Percentiles rank a stretch among this genome's conserved stretches.
Conservation (phyloP, 2,329 filamentous ascomycete genomes). For the Rosellinia necatrix region DNA sequence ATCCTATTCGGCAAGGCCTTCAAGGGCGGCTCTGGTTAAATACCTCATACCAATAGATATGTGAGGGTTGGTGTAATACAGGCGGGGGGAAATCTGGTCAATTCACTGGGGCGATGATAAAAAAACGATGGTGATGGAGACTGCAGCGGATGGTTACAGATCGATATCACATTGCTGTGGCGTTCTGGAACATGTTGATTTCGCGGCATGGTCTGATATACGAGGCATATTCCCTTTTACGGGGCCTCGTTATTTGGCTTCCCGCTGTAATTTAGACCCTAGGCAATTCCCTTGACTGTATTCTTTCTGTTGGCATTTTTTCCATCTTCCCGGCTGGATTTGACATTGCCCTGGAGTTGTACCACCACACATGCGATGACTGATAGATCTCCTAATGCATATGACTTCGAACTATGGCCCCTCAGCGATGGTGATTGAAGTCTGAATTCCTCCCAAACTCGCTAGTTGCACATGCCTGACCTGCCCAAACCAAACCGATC, state of each 20-base stretch:
- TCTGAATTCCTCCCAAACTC: too few relatives aligned
- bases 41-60: slow-evolving; percentile 48
- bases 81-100: slow-evolving; percentile 37
- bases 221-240: slow-evolving; percentile 45
- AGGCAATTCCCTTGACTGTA: slow-evolving; percentile 59
- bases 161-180: slow-evolving; percentile 44
- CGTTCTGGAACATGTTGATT: slow-evolving; percentile 45
- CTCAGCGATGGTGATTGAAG: too few relatives aligned
- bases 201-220: slow-evolving; percentile 41
- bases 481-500: too few relatives aligned
- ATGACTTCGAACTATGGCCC: slow-evolving; percentile 32
- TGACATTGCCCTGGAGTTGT: slow-evolving; percentile 36
- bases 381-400: slow-evolving; percentile 43
- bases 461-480: too few relatives aligned
- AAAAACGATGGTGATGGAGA: slow-evolving; percentile 52
- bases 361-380: slow-evolving; percentile 44
- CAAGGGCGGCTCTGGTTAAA: slow-evolving; percentile 67
- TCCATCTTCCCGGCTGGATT: slow-evolving; percentile 40
- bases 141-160: slow-evolving; percentile 50
- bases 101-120: slow-evolving; percentile 46
- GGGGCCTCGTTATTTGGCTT: slow-evolving; percentile 53
- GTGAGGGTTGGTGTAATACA: slow-evolving; percentile 44
- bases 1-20: slow-evolving; percentile 99
- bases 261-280: slow-evolving; percentile 68
- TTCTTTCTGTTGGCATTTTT: slow-evolving; percentile 43